These are phyloP conservation scores for Fraxinus greggii DNA, from an alignment of 305 asterid genomes.

Conservation along the genomic window DNA sequence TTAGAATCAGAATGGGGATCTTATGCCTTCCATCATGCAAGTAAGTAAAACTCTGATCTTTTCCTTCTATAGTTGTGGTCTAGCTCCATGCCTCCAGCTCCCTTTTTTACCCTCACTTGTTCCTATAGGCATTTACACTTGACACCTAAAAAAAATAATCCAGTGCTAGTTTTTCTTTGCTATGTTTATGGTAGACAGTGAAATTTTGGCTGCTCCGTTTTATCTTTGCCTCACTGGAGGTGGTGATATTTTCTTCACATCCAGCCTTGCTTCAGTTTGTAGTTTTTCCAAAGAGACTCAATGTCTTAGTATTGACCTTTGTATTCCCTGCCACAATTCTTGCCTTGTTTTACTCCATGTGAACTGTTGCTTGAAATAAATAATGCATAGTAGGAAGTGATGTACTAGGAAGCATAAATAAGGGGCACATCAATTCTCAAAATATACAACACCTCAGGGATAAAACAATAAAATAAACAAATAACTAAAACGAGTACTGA, in stretches of 20 bases:
- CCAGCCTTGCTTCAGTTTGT: neutral
- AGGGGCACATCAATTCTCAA: neutral
- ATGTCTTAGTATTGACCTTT: neutral
- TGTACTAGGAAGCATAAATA: neutral
- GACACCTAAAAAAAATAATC: neutral
- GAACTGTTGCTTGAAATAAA: neutral
- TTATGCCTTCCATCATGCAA: slow-evolving; percentile 40
- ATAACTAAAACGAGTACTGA: neutral
- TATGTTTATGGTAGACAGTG: neutral
- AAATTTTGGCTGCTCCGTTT: neutral
- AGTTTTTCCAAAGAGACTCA: neutral
- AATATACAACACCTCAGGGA: neutral
- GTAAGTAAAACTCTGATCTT: slow-evolving; percentile 44
- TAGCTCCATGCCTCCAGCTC: slow-evolving; percentile 13
- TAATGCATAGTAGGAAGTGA: neutral
- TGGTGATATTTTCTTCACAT: neutral
- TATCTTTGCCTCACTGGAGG: neutral
- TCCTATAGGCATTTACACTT: neutral
- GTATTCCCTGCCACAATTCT: neutral
- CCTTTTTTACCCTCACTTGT: neutral
- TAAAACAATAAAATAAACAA: neutral
- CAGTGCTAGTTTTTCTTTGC: neutral
- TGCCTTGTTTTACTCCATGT: neutral
- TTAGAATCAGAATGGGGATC: slow-evolving; percentile 64
- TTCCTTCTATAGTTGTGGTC: slow-evolving; percentile 14